Evolutionary conservation across 1,284 basidiomycete species (phyloP), one percentile per base, ranked within the genome.

Genomic region (Ganoderma multipileum): DNA sequence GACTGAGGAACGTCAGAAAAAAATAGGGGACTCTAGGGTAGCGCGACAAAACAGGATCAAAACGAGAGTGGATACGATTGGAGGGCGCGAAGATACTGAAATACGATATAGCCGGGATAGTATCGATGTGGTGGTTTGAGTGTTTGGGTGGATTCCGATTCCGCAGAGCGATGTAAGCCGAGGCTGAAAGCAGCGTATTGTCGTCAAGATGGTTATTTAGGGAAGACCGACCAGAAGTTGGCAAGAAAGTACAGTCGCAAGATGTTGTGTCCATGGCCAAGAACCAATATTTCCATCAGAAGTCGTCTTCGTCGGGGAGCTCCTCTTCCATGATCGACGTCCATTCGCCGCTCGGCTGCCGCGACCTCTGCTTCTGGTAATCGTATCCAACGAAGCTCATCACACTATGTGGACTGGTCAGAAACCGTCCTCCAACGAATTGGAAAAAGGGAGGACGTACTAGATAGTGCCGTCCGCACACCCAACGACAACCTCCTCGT

Each of bases 381-480:
- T 89, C 85, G 77, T 91, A 86, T 61, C 90, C 91, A 70, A 91
- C 88, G 78, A 92, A 92, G 75, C 86, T 91, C 89, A 92, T 90
- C 47, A 92, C 89, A 76, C 91, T 92, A 65, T 28, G 38, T 26
- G 55, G 7, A 16, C 20, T 3, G 38, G n/a, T 14, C 20, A 30
- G 44, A 11, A 14, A 9, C 61, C 14, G 33, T 30, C 20, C 55
- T 12, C 30, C 38, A 33, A 58, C 33, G 68, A 39, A 70, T 66
- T 63, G 12, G 66, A 63, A 50, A 64, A 70, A 72, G 7, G 36
- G 55, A 50, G 2, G 12, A 85, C 92, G 81, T 73, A 94, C 92
- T 95, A 95, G 73, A 95, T 94, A 0, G 91, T 93, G n/a, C 93
- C 93, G 78, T 95, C 93, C 18, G 93, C 92, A 83, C 93, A 94